Evolutionary conservation across 202 grass and related monocot genomes (phyloP).

Genomic region (Bolboschoenoplectus hybrid): DNA sequence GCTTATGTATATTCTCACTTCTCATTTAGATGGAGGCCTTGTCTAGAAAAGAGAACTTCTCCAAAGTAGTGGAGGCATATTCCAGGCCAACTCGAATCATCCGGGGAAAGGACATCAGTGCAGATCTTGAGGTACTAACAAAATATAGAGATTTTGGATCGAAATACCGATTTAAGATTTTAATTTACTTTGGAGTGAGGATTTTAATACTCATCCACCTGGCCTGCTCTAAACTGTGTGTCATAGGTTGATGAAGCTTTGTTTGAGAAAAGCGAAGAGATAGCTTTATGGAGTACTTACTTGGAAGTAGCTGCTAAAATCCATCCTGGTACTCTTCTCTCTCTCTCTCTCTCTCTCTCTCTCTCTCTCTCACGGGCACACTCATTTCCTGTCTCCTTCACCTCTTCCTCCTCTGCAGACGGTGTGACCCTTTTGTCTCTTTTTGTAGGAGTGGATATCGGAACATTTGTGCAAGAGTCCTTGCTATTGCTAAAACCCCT

Average conservation of each 20-base stretch:
- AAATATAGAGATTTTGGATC: neutral
- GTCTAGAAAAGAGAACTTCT: slow-evolving; percentile 60
- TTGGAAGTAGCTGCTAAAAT: slow-evolving; percentile 67
- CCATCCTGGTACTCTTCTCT: slow-evolving; percentile 61
- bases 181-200: neutral
- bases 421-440: neutral
- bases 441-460: slow-evolving; percentile 65
- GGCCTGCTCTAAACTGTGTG: slow-evolving; percentile 1
- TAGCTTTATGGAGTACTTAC: slow-evolving; percentile 67
- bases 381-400: neutral
- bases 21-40: slow-evolving; percentile 76
- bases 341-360: neutral
- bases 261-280: slow-evolving; percentile 86
- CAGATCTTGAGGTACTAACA: slow-evolving; percentile 58
- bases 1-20: slow-evolving; percentile 21
- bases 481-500: slow-evolving; percentile 69
- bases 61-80: slow-evolving; percentile 88
- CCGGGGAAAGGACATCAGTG: slow-evolving; percentile 68
- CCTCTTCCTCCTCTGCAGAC: neutral
- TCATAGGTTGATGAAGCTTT: slow-evolving; percentile 52
- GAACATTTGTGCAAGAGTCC: slow-evolving; percentile 61
- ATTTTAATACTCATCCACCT: neutral
- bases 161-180: neutral
- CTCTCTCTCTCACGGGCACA: neutral
- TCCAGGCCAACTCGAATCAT: slow-evolving; percentile 88